These are phyloP conservation scores for Chaetomium olivaceum DNA, from an alignment of 2,329 filamentous ascomycete species.

Conservation along the genomic window DNA sequence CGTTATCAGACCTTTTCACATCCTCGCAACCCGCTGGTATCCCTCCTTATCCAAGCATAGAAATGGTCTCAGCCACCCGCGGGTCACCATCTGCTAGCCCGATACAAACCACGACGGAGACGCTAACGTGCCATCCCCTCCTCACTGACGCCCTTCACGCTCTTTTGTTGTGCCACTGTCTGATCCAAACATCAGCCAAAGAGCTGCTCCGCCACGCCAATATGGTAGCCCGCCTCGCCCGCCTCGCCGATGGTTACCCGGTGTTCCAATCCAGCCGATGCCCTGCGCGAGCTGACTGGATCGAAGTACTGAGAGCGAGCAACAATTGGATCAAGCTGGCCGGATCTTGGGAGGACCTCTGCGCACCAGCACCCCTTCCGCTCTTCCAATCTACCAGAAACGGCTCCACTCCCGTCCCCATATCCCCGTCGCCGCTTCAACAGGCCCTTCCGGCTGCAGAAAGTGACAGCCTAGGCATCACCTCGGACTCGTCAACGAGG, in stretches of 20 bases:
- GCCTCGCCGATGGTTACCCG: slow-evolving; percentile 76
- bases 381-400: slow-evolving; percentile 26
- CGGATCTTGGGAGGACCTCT: slow-evolving; percentile 70
- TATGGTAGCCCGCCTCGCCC: slow-evolving; percentile 74
- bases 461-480: background rate
- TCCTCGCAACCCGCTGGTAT: slow-evolving; percentile 65
- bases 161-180: slow-evolving; percentile 74
- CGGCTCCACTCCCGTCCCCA: slow-evolving; percentile 11
- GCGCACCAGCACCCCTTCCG: slow-evolving; percentile 59
- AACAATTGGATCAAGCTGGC: slow-evolving; percentile 69
- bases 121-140: slow-evolving; percentile 77
- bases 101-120: slow-evolving; percentile 51
- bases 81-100: slow-evolving; percentile 35
- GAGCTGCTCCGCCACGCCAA: slow-evolving; percentile 78
- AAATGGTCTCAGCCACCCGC: slow-evolving; percentile 35
- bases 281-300: slow-evolving; percentile 76
- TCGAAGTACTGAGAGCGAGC: slow-evolving; percentile 67
- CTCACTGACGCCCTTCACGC: slow-evolving; percentile 77
- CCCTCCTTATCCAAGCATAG: slow-evolving; percentile 63
- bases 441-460: slow-evolving; percentile 37
- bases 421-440: slow-evolving; percentile 10
- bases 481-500: background rate
- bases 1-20: slow-evolving; percentile 67
- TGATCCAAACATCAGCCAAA: slow-evolving; percentile 75
- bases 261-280: slow-evolving; percentile 73